These are phyloP conservation scores for Tricholoma saponaceum DNA, from an alignment of 768 basidiomycete genomes.

Conservation along the genomic window DNA sequence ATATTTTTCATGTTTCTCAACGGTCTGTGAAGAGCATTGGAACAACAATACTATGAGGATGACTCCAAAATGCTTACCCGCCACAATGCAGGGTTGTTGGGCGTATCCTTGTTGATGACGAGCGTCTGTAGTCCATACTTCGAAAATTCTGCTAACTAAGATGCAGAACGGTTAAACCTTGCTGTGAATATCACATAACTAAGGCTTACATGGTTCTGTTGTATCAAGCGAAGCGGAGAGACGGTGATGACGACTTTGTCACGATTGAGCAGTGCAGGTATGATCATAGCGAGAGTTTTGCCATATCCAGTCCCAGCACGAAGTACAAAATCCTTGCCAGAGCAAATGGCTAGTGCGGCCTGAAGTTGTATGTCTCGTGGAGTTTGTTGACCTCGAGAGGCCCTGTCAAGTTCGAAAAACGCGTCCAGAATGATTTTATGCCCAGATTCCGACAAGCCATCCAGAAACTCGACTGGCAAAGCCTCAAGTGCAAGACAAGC, in stretches of 20 bases:
- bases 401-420: no score
- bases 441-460: no score
- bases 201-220: background rate
- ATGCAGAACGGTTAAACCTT: background rate
- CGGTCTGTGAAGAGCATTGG: background rate
- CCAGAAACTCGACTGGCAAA: no score
- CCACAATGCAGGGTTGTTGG: background rate
- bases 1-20: background rate
- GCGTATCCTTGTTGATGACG: background rate
- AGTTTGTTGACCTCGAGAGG: no score
- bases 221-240: background rate
- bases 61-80: background rate
- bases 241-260: background rate
- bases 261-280: slow-evolving; percentile 5
- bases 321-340: slow-evolving; percentile 15
- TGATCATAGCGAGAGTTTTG: slow-evolving; percentile 21
- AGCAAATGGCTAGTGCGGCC: slow-evolving; percentile 5
- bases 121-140: background rate
- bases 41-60: background rate
- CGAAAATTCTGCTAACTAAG: background rate
- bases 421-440: background rate
- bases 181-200: no score
- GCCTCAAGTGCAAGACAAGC: no score
- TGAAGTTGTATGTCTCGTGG: background rate
- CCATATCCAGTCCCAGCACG: slow-evolving; percentile 23